These are phyloP conservation scores for Oleoguttula mirabilis DNA, from an alignment of 495 filamentous ascomycete species.

Conservation along the genomic window DNA sequence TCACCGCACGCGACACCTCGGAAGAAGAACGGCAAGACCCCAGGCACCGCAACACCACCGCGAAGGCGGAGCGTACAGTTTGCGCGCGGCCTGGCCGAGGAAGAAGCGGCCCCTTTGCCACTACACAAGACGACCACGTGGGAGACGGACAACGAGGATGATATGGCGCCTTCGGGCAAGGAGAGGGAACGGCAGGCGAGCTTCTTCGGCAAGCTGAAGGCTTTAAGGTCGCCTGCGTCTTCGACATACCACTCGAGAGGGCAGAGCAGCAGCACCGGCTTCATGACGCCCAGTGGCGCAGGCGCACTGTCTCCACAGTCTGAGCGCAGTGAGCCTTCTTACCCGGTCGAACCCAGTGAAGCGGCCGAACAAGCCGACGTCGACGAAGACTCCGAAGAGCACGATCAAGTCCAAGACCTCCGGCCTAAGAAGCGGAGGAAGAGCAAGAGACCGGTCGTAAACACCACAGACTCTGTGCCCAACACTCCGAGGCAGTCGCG, in stretches of 20 bases:
- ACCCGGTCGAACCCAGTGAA: constrained; percentile 21
- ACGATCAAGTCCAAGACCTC: constrained; percentile 16
- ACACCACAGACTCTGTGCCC: constrained; percentile 43
- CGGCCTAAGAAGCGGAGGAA: constrained; percentile 23
- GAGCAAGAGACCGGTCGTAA: constrained; percentile 23
- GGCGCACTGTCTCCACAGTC: constrained; percentile 20
- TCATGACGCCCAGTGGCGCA: constrained; percentile 21
- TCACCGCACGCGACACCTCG: not conserved
- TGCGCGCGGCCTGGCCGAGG: constrained; percentile 24
- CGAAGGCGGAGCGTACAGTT: constrained; percentile 33
- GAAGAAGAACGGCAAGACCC: constrained; percentile 15
- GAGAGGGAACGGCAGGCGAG: constrained; percentile 13
- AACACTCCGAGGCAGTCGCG: constrained; percentile 42
- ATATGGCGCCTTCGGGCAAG: constrained; percentile 19
- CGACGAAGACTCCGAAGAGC: constrained; percentile 31
- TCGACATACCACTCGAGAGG: constrained; percentile 25
- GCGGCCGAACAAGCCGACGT: constrained; percentile 28
- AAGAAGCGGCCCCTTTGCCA: constrained; percentile 7
- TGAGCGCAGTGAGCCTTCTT: constrained; percentile 19
- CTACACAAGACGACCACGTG: constrained; percentile 22
- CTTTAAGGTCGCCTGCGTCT: constrained; percentile 26
- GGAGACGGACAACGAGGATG: constrained; percentile 24
- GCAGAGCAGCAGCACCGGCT: constrained; percentile 25
- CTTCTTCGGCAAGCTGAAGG: constrained; percentile 33
- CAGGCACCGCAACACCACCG: constrained; percentile 27